phyloP scores from a whole-genome alignment of 345 rosid species.

The Kandelia obovata region DNA sequence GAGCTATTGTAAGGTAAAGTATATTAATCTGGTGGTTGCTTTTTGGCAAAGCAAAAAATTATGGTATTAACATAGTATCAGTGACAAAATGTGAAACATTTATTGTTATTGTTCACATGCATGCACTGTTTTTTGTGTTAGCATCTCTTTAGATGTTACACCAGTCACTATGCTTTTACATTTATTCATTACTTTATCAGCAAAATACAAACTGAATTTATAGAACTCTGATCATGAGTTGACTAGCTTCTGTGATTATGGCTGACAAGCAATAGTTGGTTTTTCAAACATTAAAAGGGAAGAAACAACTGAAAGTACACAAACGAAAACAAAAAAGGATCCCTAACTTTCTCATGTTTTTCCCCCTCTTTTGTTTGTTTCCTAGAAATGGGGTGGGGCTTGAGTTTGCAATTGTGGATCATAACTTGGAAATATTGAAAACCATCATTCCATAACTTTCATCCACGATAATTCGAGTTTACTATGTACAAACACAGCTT shows the following conservation, averaged over 20 bases:
- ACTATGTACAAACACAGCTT: no score
- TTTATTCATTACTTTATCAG: not conserved
- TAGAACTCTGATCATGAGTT: not conserved
- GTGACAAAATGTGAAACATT: not conserved
- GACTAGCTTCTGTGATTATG: not conserved
- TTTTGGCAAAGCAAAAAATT: not conserved
- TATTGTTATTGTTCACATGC: not conserved
- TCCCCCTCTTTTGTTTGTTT: not conserved
- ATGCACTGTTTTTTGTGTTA: not conserved
- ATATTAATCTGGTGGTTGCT: constrained; percentile 4
- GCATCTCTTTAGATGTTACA: no score
- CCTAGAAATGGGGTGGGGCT: not conserved
- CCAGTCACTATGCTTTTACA: no score
- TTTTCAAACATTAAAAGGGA: not conserved
- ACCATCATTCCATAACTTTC: no score
- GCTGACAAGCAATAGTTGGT: not conserved
- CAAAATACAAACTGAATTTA: not conserved
- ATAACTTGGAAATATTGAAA: no score
- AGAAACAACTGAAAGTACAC: not conserved
- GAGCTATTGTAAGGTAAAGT: constrained; percentile 69
- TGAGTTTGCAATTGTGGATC: not conserved
- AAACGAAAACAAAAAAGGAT: not conserved
- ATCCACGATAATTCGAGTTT: no score
- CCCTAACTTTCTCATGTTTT: not conserved
- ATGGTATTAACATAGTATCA: not conserved